Evolutionary conservation across 2,329 filamentous ascomycete species (phyloP).

Genomic region (Fusarium nematophilum): DNA sequence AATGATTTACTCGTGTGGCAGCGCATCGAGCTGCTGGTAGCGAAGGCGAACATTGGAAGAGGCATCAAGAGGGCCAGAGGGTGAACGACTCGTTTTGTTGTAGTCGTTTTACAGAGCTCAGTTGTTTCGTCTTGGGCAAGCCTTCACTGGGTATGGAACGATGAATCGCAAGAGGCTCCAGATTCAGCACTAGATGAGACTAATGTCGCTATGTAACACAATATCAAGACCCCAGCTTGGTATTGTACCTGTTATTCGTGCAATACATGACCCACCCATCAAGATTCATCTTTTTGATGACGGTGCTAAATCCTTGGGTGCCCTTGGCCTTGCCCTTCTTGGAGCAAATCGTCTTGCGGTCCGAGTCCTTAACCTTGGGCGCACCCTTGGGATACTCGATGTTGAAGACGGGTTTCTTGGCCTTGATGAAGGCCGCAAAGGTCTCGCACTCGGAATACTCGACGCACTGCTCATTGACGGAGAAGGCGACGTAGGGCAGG

Average conservation of each 20-base stretch:
- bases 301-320: constrained; percentile 67
- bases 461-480: constrained; percentile 77
- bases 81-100: no score
- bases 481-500: constrained; percentile 67
- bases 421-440: constrained; percentile 68
- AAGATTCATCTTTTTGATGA: constrained; percentile 73
- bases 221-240: constrained; percentile 30
- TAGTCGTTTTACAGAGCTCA: no score
- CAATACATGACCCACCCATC: constrained; percentile 73
- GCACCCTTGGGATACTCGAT: constrained; percentile 75
- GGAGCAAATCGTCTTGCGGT: constrained; percentile 58
- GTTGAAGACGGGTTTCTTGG: constrained; percentile 76
- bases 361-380: constrained; percentile 47
- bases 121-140: no score
- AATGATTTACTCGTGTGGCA: no score
- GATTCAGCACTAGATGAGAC: no score
- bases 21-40: no score
- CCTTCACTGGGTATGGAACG: no score
- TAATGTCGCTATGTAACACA: background rate
- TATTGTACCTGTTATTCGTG: constrained; percentile 47
- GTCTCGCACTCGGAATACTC: constrained; percentile 68
- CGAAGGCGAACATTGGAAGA: no score
- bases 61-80: no score
- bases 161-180: no score
- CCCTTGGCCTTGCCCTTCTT: constrained; percentile 50